phyloP scores from a whole-genome alignment of 2,329 filamentous ascomycete genomes.

The Celoporthe dispersa region DNA sequence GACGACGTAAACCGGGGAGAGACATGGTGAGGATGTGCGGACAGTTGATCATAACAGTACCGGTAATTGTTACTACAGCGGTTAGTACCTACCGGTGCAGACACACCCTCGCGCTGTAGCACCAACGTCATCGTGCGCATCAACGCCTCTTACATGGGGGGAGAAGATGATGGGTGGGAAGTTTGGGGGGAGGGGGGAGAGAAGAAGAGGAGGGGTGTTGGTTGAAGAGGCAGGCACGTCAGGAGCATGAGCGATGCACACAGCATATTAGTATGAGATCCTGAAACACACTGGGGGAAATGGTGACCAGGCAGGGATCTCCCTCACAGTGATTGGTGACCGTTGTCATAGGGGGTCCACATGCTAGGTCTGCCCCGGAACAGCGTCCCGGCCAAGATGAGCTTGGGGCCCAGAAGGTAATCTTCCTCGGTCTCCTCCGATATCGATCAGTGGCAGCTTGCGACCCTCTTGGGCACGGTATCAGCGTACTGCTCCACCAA shows the following conservation, averaged over 20 bases:
- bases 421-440: conserved; percentile 17
- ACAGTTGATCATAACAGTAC: not conserved
- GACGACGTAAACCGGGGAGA: not conserved
- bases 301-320: not conserved
- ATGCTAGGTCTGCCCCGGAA: not conserved
- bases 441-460: not conserved
- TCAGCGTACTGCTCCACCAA: conserved; percentile 1
- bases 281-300: conserved; percentile 18
- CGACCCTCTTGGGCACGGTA: not conserved
- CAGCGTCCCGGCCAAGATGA: conserved; percentile 8
- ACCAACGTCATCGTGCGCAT: conserved; percentile 2
- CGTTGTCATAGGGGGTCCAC: not conserved
- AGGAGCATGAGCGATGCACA: not conserved
- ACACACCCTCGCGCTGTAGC: not conserved
- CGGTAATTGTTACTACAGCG: not conserved
- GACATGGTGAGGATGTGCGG: not conserved
- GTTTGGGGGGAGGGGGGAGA: too few relatives aligned
- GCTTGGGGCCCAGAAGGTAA: not conserved
- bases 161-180: too few relatives aligned
- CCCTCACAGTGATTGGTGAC: conserved; percentile 6
- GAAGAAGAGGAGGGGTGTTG: not conserved
- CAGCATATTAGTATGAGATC: not conserved
- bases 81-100: conserved; percentile 1
- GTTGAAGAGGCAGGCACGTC: not conserved
- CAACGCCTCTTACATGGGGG: not conserved